These are phyloP conservation scores for Zarea fungicola DNA, from an alignment of 2,329 filamentous ascomycete species.

Conservation along the genomic window DNA sequence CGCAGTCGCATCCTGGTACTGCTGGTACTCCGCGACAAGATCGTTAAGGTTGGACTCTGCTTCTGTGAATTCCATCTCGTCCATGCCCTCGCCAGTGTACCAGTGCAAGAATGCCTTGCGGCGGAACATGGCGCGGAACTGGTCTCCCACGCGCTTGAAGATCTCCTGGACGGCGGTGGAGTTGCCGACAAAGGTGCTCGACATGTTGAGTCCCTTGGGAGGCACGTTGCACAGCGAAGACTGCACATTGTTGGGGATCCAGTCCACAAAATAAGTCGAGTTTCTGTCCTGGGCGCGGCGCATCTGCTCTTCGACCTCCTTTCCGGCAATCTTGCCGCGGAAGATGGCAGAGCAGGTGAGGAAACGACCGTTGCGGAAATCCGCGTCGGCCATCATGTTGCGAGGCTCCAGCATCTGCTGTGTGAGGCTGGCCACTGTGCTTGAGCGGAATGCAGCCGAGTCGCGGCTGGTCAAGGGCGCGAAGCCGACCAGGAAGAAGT, in stretches of 20 bases:
- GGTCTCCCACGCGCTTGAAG: slow-evolving; percentile 99
- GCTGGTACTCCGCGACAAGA: slow-evolving; percentile 98
- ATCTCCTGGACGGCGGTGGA: slow-evolving; percentile 99
- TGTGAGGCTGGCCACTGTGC: slow-evolving; percentile 95
- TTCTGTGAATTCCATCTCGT: slow-evolving; percentile 99
- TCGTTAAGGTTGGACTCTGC: slow-evolving; percentile 99
- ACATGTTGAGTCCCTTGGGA: slow-evolving; percentile 97
- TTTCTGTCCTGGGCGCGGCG: slow-evolving; percentile 99
- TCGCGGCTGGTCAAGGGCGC: slow-evolving; percentile 85
- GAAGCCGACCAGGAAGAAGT: slow-evolving; percentile 99
- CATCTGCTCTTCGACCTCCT: slow-evolving; percentile 99
- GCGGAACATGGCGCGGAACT: slow-evolving; percentile 99
- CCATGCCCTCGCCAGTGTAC: slow-evolving; percentile 99
- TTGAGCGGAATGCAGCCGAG: slow-evolving; percentile 91
- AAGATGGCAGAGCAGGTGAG: slow-evolving; percentile 99
- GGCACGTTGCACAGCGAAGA: slow-evolving; percentile 98
- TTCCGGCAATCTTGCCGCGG: slow-evolving; percentile 99
- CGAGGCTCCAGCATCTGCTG: slow-evolving; percentile 99
- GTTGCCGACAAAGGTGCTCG: slow-evolving; percentile 97
- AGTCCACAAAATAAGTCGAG: slow-evolving; percentile 98
- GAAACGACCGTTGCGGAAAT: slow-evolving; percentile 99
- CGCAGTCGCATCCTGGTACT: slow-evolving; percentile 98
- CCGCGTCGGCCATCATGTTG: slow-evolving; percentile 99
- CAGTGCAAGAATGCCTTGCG: slow-evolving; percentile 99
- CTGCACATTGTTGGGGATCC: slow-evolving; percentile 99